phyloP scores from a whole-genome alignment of 352 stramenopile species.

The Phytophthora litchii region DNA sequence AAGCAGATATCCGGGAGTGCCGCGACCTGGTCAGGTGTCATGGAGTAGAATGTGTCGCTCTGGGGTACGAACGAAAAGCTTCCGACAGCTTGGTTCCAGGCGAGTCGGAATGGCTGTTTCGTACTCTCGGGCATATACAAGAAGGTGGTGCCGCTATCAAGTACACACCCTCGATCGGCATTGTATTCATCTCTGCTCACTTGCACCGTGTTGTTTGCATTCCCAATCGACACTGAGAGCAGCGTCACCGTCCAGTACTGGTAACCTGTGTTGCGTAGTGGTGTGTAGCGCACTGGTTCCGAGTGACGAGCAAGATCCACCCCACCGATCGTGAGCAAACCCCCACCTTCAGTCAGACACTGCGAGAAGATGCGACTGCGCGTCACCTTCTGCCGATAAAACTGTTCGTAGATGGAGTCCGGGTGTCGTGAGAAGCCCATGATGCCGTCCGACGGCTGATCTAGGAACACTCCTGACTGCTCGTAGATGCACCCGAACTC shows the following conservation, averaged over 20 bases:
- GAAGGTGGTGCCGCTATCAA: conserved; percentile 85
- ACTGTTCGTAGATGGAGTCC: conserved; percentile 93
- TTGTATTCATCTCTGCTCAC: conserved; percentile 59
- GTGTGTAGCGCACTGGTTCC: conserved; percentile 87
- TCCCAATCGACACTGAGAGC: conserved; percentile 54
- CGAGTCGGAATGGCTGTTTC: conserved; percentile 43
- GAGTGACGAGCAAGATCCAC: conserved; percentile 72
- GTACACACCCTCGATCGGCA: conserved; percentile 66
- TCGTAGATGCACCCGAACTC: conserved; percentile 95
- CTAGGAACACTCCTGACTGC: conserved; percentile 91
- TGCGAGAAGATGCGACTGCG: conserved; percentile 91
- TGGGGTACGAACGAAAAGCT: conserved; percentile 46
- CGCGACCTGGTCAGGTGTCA: conserved; percentile 36
- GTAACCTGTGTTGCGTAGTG: conserved; percentile 70
- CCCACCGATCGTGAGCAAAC: conserved; percentile 93
- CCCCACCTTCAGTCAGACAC: conserved; percentile 90
- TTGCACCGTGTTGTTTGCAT: conserved; percentile 34
- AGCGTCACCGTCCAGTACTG: conserved; percentile 84
- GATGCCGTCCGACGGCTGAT: conserved; percentile 95
- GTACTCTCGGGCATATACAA: conserved; percentile 63
- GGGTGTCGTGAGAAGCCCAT: conserved; percentile 94
- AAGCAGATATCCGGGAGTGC: conserved; percentile 71
- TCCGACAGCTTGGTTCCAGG: conserved; percentile 55
- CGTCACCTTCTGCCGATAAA: conserved; percentile 85
- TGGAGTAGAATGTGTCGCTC: conserved; percentile 51